Evolutionary conservation across 148 eudicot species (phyloP).

Genomic region (Nyssa sinensis): DNA sequence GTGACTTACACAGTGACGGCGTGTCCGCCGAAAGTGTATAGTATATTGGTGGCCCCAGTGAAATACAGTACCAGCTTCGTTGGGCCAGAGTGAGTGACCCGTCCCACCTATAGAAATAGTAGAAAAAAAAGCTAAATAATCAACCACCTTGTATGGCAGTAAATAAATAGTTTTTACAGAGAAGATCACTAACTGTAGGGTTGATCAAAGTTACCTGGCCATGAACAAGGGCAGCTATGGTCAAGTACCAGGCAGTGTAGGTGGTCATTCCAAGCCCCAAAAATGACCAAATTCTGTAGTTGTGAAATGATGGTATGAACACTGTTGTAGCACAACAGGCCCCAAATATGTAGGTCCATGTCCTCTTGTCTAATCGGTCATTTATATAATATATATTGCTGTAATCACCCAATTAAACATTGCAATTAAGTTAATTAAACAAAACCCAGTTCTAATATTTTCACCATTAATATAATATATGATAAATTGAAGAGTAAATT

Average conservation of each 20-base stretch:
- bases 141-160: slow-evolving; percentile 11
- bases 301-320: slow-evolving; percentile 41
- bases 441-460: background rate
- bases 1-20: slow-evolving; percentile 34
- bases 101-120: no score
- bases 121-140: no score
- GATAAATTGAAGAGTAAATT: background rate
- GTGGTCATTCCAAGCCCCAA: slow-evolving; percentile 42
- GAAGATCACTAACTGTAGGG: background rate
- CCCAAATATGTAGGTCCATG: slow-evolving; percentile 42
- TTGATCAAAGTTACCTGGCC: slow-evolving; percentile 28
- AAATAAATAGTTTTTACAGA: background rate
- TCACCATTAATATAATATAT: background rate
- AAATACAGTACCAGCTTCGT: slow-evolving; percentile 27
- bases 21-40: slow-evolving; percentile 38
- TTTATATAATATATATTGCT: slow-evolving; percentile 41
- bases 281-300: slow-evolving; percentile 40
- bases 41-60: slow-evolving; percentile 37
- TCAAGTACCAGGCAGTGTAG: slow-evolving; percentile 39
- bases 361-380: slow-evolving; percentile 37
- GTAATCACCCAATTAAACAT: slow-evolving; percentile 6
- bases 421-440: no score
- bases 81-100: slow-evolving; percentile 27
- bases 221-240: slow-evolving; percentile 30
- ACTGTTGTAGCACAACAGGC: slow-evolving; percentile 42